phyloP scores from a whole-genome alignment of 2,329 filamentous ascomycete genomes.

The Neospermospora avenae region DNA sequence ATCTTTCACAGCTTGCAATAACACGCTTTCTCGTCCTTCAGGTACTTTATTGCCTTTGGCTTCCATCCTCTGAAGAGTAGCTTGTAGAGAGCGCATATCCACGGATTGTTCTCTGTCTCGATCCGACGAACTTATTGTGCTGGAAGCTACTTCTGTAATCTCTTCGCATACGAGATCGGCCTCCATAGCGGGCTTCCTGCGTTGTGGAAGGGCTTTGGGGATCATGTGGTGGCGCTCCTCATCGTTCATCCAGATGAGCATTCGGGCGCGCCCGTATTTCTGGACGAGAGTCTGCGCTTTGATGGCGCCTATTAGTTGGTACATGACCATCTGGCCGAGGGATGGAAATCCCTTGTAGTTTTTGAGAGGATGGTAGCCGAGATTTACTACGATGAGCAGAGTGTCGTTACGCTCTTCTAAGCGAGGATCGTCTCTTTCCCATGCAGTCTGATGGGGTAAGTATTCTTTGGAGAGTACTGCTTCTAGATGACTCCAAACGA shows the following conservation, averaged over 20 bases:
- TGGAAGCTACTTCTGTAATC: slow-evolving; percentile 53
- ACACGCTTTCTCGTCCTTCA: slow-evolving; percentile 40
- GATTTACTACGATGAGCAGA: slow-evolving; percentile 69
- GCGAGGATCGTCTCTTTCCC: slow-evolving; percentile 37
- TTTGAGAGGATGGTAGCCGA: slow-evolving; percentile 52
- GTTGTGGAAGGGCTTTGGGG: slow-evolving; percentile 53
- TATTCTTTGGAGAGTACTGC: slow-evolving; percentile 48
- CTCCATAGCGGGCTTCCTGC: slow-evolving; percentile 56
- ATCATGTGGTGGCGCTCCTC: slow-evolving; percentile 57
- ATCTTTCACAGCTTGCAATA: slow-evolving; percentile 15
- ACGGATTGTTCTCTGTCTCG: slow-evolving; percentile 44
- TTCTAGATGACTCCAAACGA: slow-evolving; percentile 58
- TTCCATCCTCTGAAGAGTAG: slow-evolving; percentile 46
- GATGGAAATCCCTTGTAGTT: slow-evolving; percentile 52
- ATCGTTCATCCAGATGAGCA: slow-evolving; percentile 69
- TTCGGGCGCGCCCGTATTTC: slow-evolving; percentile 72
- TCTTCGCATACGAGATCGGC: slow-evolving; percentile 59
- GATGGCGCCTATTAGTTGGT: slow-evolving; percentile 60
- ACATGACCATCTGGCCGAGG: slow-evolving; percentile 54
- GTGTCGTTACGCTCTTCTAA: slow-evolving; percentile 61
- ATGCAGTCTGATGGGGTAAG: slow-evolving; percentile 51
- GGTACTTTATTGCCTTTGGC: slow-evolving; percentile 43
- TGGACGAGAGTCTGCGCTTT: slow-evolving; percentile 62
- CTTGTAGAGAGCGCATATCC: slow-evolving; percentile 44
- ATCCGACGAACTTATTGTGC: slow-evolving; percentile 29